Base-by-base conservation (phyloP, 202 grass and related monocot genomes). In the Brachypodium distachyon region DNA sequence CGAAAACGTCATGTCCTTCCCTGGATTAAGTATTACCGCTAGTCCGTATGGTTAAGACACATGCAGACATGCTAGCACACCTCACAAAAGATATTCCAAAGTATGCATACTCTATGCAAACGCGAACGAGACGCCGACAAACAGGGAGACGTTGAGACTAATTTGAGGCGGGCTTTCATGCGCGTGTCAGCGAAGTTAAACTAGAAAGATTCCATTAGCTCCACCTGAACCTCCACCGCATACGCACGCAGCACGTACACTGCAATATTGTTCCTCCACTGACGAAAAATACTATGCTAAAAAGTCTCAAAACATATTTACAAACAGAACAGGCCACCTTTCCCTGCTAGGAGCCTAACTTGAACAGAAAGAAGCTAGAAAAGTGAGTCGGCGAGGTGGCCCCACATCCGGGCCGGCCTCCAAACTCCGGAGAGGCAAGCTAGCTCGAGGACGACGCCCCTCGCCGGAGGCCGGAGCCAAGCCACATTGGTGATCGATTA, bases 221-320 rank as follows among this genome's bases (percentile, higher is more conserved):
- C 79, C 34, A 65, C 79, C 48, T 79, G 80, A 83, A n/a, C 68
- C 12, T 6, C 50, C 73, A 73, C 73, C 67, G 26, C 49, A 51
- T 52, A 46, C 36, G 29, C 43, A 27, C 34, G 37, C n/a, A n/a
- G n/a, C n/a, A n/a, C n/a, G n/a, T n/a, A n/a, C n/a, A n/a, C n/a
- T n/a, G n/a, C n/a, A n/a, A n/a, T n/a, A n/a, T n/a, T n/a, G n/a
- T 55, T 33, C 33, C 42, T 26, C 7, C 9, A 1, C 7, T 52
- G 49, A 67, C 41, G 54, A 84, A 77, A 78, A 79, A 79, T 32
- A 25, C 60, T 67, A 28, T 31, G 42, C 3, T 43, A 23, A n/a
- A n/a, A n/a, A n/a, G n/a, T n/a, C n/a, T 78, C 27, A 62, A 72
- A 77, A 78, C 66, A 21, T 64, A 46, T 56, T 64, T 63, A 84